A percentile compares a stretch with the other conserved stretches of the same genome.
Conservation (phyloP, 495 filamentous ascomycete species). For the Staphylotrichum tortipilum region DNA sequence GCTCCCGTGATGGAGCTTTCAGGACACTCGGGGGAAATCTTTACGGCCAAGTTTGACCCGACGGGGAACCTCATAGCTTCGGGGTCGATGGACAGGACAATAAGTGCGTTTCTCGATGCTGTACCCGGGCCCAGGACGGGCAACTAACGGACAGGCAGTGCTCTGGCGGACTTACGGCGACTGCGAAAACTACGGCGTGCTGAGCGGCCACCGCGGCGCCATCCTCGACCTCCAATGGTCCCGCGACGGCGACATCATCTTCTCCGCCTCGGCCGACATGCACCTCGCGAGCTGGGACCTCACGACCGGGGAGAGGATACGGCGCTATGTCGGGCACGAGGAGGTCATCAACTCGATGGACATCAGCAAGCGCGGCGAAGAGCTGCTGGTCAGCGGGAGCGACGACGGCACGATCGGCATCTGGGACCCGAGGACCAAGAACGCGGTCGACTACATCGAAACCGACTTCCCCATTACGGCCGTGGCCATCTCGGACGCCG, state of each 20-base stretch:
- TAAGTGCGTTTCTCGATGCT: slow-evolving; percentile 47
- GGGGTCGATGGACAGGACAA: slow-evolving; percentile 88
- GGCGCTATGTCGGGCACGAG: slow-evolving; percentile 85
- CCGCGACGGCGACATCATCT: slow-evolving; percentile 80
- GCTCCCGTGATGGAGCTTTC: slow-evolving; percentile 92
- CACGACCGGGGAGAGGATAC: slow-evolving; percentile 77
- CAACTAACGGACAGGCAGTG: slow-evolving; percentile 43
- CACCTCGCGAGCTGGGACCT: slow-evolving; percentile 92
- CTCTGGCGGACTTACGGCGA: slow-evolving; percentile 87
- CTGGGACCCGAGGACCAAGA: slow-evolving; percentile 93
- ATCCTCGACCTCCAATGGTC: slow-evolving; percentile 94
- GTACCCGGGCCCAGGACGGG: neutral
- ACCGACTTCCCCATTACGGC: slow-evolving; percentile 92
- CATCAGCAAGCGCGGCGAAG: slow-evolving; percentile 78
- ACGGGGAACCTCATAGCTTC: slow-evolving; percentile 84
- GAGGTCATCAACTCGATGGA: slow-evolving; percentile 89
- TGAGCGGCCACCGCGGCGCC: slow-evolving; percentile 83
- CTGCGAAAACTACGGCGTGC: slow-evolving; percentile 84
- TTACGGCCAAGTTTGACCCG: slow-evolving; percentile 83
- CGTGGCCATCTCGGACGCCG: slow-evolving; percentile 80
- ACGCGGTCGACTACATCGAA: slow-evolving; percentile 76
- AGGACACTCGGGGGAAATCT: slow-evolving; percentile 75
- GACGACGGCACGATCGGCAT: slow-evolving; percentile 93
- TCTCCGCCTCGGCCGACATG: slow-evolving; percentile 88
- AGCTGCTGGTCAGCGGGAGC: slow-evolving; percentile 76